Evolutionary conservation across 371 early-diverging fungal species (phyloP), one percentile per base, ranked within the genome.

Genomic region (Batrachochytrium dendrobatidis): DNA sequence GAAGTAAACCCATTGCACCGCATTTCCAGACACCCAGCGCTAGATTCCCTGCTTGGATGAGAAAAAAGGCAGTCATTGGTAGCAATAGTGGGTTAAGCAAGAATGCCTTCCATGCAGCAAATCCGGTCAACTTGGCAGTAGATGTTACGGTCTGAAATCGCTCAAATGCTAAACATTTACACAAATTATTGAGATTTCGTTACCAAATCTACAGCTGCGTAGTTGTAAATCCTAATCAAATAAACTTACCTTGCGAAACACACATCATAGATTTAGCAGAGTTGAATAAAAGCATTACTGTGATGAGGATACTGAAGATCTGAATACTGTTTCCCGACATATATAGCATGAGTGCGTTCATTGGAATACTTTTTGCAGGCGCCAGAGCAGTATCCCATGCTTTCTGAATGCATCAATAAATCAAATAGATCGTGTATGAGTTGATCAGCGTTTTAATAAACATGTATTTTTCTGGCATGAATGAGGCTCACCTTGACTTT

Each of bases 271-370:
- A 86, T 60, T 86, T 86, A 35, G 88, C 66, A 26, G 94, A 91
- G 29, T 91, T 85, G 67, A 85, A 86, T 62, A 98, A 84, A 33
- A 96, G 81, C 98, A 97, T 98, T 29, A 82, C 92, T 0, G 93
- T 93, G 34, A 97, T 88, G 75, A 97, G 84, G 33, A 98, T 91
- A 39, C 87, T 86, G 61, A 94, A 98, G 53, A 97, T 95, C 61
- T 95, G 94, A 34, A 98, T 89, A 58, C 86, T 70, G 64, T 87
- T 93, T 48, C 98, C 98, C 20, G 88, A 86, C 98, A 98, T 98
- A 78, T 90, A 97, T 44, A 95, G 81, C 98, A 98, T 98, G 71
- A 98, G 85, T 25, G 83, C 91, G 60, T 94, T 94, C 96, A 95
- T 96, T 0, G 96, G 95, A 29, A 95, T 85, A 46, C 86, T 86